Base-by-base conservation (phyloP, 257 asterid genomes). In the Solanum virginianum region DNA sequence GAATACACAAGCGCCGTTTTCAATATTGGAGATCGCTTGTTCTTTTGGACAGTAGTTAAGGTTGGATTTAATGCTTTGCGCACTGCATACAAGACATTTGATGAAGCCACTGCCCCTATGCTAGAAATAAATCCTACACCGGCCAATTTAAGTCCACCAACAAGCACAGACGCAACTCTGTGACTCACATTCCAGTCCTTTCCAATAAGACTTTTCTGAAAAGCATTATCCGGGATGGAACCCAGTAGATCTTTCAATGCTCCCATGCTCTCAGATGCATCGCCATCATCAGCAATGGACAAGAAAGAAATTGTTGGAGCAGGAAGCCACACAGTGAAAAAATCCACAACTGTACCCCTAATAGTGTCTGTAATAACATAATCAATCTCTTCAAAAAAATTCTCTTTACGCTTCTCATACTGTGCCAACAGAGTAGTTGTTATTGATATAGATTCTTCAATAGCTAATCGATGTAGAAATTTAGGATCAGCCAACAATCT, bases 301-400 rank as follows among this genome's bases (percentile, higher is more conserved):
- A 94, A 93, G 91, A 96, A 96, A 18, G 99, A 92, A 56, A 93
- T 54, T 0, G 98, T 96, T 82, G 99, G 99, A 39, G 98, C 99
- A 20, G 98, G 99, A 88, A 96, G 97, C 99, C 99, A 96, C 72
- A 95, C 99, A 8, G 99, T 96, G 87, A 95, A 96, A 88, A 96
- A 95, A 86, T 96, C 99, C 15, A 96, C 99, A 57, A 96, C 97
- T 70, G 88, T 79, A 70, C 98, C 99, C 85, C 99, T 90, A 80
- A 90, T 59, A 11, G 97, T 89, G 74, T 96, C 99, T 6, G 99
- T 96, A 60, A 90, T 82, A 69, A 96, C 98, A 71, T 96, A 96
- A 90, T 96, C 99, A 69, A 95, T 90, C 92, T 96, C 99, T 86
- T 94, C 92, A 68, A 96, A 85, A 89, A 95, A 95, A 45, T 88